Percentiles rank a stretch among this genome's conserved stretches.
These are phyloP conservation scores for Helotiales sp. DNA, from an alignment of 2,329 filamentous ascomycete genomes.

Conservation along the genomic window DNA sequence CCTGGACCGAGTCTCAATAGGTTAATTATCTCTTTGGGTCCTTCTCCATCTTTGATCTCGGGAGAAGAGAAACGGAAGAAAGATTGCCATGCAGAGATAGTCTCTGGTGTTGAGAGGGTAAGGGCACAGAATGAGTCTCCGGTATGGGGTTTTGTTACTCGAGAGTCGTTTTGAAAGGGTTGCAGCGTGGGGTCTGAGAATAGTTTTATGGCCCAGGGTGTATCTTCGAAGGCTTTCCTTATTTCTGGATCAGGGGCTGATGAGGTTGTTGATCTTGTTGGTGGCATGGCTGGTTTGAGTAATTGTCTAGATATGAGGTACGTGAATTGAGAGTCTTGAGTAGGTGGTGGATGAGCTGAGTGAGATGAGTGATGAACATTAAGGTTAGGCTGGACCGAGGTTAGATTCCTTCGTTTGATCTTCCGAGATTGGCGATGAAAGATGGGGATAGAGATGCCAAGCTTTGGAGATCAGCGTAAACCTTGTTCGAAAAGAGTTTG, in stretches of 20 bases:
- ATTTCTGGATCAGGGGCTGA: background rate
- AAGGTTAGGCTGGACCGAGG: background rate
- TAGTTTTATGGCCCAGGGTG: constrained; percentile 19
- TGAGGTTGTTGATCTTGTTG: background rate
- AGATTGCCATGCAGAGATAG: constrained; percentile 24
- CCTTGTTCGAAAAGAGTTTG: background rate
- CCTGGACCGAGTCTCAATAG: constrained; percentile 45
- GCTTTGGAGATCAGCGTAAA: background rate
- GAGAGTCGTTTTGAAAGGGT: constrained; percentile 15
- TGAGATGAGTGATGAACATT: background rate
- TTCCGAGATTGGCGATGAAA: background rate
- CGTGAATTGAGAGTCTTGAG: background rate
- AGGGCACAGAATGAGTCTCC: constrained; percentile 20
- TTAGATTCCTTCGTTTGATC: too few species aligned
- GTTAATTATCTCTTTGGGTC: constrained; percentile 14
- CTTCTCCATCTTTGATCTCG: background rate
- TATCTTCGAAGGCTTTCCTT: constrained; percentile 17
- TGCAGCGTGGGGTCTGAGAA: constrained; percentile 22
- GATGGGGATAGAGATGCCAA: background rate
- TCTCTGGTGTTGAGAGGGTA: constrained; percentile 22
- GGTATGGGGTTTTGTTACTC: background rate
- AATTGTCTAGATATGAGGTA: background rate
- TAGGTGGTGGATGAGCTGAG: background rate
- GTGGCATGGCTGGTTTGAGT: background rate
- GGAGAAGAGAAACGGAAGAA: constrained; percentile 16